phyloP scores from a whole-genome alignment of 352 stramenopile species.

The Phytophthora syringae region DNA sequence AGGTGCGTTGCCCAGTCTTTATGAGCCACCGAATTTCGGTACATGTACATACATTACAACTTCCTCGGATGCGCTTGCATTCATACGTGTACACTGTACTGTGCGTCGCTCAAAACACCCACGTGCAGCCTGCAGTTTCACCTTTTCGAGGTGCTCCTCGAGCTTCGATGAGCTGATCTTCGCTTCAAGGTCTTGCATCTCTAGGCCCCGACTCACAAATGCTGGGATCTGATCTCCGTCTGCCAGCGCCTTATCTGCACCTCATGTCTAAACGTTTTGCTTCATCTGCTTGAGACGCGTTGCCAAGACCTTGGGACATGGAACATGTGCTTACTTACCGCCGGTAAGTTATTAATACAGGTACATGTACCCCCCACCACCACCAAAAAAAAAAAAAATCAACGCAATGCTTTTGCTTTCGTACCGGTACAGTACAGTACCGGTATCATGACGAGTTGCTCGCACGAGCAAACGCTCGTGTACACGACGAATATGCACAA shows the following conservation, averaged over 20 bases:
- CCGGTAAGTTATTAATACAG: too few species aligned
- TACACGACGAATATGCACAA: neutral
- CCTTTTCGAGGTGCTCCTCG: neutral
- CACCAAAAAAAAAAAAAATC: too few species aligned
- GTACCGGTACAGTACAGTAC: too few species aligned
- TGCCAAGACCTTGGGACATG: neutral
- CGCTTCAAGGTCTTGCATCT: slow-evolving; percentile 4
- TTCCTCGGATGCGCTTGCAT: too few species aligned
- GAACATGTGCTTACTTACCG: too few species aligned
- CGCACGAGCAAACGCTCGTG: slow-evolving; percentile 1
- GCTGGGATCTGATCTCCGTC: slow-evolving; percentile 25
- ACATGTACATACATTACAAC: too few species aligned
- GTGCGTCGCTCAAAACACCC: slow-evolving; percentile 1
- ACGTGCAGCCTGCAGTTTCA: slow-evolving; percentile 17
- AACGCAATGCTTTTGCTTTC: too few species aligned
- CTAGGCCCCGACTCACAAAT: slow-evolving; percentile 24
- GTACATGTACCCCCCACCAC: too few species aligned
- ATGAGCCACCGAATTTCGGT: slow-evolving; percentile 27
- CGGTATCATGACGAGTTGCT: neutral
- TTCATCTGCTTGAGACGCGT: slow-evolving; percentile 25
- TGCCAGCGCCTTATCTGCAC: slow-evolving; percentile 19
- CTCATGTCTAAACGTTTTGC: neutral
- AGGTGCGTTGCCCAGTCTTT: slow-evolving; percentile 5
- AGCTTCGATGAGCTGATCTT: slow-evolving; percentile 1
- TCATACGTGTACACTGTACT: too few species aligned